Evolutionary conservation across 2,329 filamentous ascomycete species (phyloP), one percentile per base, ranked within the genome.

Genomic region (Colletotrichum lupini): DNA sequence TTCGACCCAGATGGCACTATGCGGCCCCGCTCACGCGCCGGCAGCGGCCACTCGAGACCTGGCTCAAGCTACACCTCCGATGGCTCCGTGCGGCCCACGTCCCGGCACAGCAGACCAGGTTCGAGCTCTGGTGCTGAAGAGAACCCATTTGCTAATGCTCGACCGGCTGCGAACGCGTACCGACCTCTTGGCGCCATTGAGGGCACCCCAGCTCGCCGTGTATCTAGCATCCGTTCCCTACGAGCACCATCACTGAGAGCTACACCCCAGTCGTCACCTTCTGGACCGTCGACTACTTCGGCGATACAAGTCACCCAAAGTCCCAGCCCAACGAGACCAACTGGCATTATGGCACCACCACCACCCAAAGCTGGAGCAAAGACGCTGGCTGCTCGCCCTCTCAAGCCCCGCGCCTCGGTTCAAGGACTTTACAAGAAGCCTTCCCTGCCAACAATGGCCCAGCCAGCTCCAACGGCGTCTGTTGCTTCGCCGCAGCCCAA

Each of bases 1-100:
- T 97, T 94, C 79, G 91, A 91, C 61, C 82, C 86, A 2, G 87
- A 91, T n/a, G 88, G 89, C 72, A 85, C 88, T 7, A 89, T 89
- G 82, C 86, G 87, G 22, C 89, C 92, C 5, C 77, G 81, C 24
- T 89, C 88, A 2, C 82, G 87, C 19, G 83, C 85, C 5, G 84
- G 81, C 60, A 86, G 84, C 30, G 80, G 80, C n/a, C 79, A 79
- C 24, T 89, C 87, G 11, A 82, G 87, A 11, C 88, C 88, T 2
- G 84, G 85, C 78, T 94, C 81, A 76, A 93, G 84, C 85, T 92
- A 84, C 86, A 92, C 81, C 79, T 91, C 81, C 83, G 93, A 85
- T 84, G 88, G 79, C 76, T 93, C 87, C 80, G 88, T 79, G 82
- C 84, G 83, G 32, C 84, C 87, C 19, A 82, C 84, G 0, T 87